Evolutionary conservation across 208 protist species (phyloP), one percentile per base, ranked within the genome.

Genomic region (Trypanosoma caninum): DNA sequence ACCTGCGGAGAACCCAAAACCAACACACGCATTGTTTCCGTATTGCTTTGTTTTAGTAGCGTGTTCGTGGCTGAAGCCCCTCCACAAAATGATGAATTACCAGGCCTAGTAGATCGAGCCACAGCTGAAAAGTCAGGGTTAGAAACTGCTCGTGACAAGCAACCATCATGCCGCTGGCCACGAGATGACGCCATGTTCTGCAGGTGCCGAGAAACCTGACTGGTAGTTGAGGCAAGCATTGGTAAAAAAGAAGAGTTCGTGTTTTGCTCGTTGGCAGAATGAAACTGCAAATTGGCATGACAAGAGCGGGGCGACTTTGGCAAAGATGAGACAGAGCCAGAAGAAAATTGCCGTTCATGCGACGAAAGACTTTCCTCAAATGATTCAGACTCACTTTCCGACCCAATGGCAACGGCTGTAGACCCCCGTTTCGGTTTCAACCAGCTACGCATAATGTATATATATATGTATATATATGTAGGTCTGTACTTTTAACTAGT

Each of bases 1-100:
- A 84, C 81, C 61, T 89, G 83, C 41, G 82, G 87, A 1, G 72
- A 68, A 5, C 87, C 87, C 40, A 94, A 30, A 9, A 94, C 76
- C n/a, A 94, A 72, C 10, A 94, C 65, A 69, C 84, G 81, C 78
- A 85, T 83, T 7, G 69, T 79, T 23, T 65, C 50, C 13, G 2
- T 34, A n/a, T 23, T 20, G 34, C 9, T n/a, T 11, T 51, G n/a
- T 10, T 14, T n/a, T 16, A 14, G 7, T 18, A 53, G 22, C 25
- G 11, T 37, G 13, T 42, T 37, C 33, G 0, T 4, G 30, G 34
- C n/a, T 35, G 27, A 41, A 31, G 20, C 40, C 11, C n/a, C n/a
- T n/a, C n/a, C n/a, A n/a, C n/a, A n/a, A n/a, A n/a, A n/a, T n/a
- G n/a, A n/a, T n/a, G n/a, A n/a, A n/a, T n/a, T n/a, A n/a, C n/a